A percentile compares a stretch with the other conserved stretches of the same genome.
Evolutionary conservation across 176 grass and related monocot genomes (phyloP).

Genomic region (Microstegium vimineum): DNA sequence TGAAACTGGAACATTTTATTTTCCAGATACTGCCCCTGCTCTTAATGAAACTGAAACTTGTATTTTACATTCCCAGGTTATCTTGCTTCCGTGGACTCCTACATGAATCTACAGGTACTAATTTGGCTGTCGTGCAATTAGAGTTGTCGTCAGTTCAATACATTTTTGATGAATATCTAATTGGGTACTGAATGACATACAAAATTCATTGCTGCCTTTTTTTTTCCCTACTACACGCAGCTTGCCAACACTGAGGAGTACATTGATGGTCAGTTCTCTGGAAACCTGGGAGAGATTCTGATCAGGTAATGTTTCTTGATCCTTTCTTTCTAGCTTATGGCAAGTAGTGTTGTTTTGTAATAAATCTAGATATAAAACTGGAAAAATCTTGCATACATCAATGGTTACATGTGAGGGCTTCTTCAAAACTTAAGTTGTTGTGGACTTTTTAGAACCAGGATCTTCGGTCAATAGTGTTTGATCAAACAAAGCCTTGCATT

Average conservation of each 20-base stretch:
- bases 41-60: background rate
- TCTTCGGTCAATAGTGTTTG: background rate
- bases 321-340: too few species aligned
- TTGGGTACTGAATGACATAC: background rate
- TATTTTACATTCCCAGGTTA: constrained; percentile 44
- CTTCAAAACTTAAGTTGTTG: background rate
- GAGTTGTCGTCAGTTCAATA: background rate
- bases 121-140: background rate
- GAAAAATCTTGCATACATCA: background rate
- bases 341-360: too few species aligned
- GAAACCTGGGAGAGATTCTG: constrained; percentile 83
- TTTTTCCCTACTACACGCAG: constrained; percentile 23
- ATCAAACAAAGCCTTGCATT: background rate
- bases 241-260: constrained; percentile 91
- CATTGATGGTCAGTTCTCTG: constrained; percentile 81
- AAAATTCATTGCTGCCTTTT: background rate
- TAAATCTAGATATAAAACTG: too few species aligned
- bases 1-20: background rate
- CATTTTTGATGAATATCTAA: background rate
- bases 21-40: background rate
- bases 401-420: background rate
- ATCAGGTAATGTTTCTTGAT: constrained; percentile 56
- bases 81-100: constrained; percentile 92
- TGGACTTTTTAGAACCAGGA: too few species aligned
- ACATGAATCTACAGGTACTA: constrained; percentile 91